These are phyloP conservation scores for Zanthoxylum bungeanum DNA, from an alignment of 345 rosid species.

Conservation along the genomic window DNA sequence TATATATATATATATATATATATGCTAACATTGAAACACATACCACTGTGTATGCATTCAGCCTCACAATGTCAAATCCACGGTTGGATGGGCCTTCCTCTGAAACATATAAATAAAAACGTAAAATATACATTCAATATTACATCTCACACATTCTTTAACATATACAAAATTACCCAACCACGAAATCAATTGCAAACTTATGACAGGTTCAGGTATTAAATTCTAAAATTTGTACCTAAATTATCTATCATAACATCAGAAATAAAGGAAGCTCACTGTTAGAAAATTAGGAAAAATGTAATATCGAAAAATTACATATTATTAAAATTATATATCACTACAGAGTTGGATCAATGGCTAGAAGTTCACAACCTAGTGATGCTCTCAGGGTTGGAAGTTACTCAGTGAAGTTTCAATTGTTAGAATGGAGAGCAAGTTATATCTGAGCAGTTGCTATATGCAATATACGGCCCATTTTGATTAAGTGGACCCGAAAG, in stretches of 20 bases:
- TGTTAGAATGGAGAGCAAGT: too few species aligned
- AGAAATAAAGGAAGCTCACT: neutral
- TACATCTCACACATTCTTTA: neutral
- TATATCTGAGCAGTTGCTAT: too few species aligned
- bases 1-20: too few species aligned
- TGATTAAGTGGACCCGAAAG: too few species aligned
- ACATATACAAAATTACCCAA: conserved; percentile 15
- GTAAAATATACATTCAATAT: conserved; percentile 6
- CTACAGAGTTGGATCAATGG: neutral
- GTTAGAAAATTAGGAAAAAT: neutral
- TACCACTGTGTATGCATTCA: conserved; percentile 92
- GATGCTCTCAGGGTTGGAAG: neutral
- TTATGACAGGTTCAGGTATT: neutral
- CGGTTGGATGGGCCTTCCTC: conserved; percentile 81
- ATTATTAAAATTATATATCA: neutral
- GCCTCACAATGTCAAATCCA: conserved; percentile 87
- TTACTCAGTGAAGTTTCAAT: neutral
- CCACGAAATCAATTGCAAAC: neutral
- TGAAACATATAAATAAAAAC: conserved; percentile 48
- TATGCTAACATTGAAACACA: conserved; percentile 35
- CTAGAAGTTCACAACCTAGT: neutral
- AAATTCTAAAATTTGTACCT: neutral
- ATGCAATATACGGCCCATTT: too few species aligned
- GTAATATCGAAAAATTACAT: neutral
- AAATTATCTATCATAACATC: neutral